These are phyloP conservation scores for Ampelocalamus luodianensis DNA, from an alignment of 176 grass and related monocot genomes.

Conservation along the genomic window DNA sequence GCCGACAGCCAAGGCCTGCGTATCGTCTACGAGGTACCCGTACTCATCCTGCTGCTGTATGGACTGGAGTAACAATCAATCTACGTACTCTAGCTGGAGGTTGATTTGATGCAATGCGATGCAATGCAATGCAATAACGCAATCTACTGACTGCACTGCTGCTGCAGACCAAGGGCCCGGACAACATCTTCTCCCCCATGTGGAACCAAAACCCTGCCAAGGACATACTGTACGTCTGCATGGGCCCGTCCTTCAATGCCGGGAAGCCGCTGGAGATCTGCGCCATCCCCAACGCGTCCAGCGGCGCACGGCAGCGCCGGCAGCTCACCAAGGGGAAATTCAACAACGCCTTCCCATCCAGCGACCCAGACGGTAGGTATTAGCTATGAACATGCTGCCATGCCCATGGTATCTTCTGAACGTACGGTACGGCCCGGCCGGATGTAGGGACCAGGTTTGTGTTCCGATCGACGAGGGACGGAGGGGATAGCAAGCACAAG, in stretches of 20 bases:
- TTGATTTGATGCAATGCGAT: too few species aligned
- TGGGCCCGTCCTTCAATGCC: constrained; percentile 35
- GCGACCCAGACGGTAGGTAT: neutral
- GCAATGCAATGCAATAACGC: too few species aligned
- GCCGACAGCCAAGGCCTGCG: constrained; percentile 42
- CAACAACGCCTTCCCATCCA: constrained; percentile 49
- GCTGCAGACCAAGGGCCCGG: neutral
- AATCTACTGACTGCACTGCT: too few species aligned
- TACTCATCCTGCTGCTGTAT: too few species aligned
- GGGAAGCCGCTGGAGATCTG: constrained; percentile 21
- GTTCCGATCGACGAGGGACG: constrained; percentile 44
- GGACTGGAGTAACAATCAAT: too few species aligned
- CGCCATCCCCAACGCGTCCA: constrained; percentile 40
- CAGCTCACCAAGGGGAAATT: constrained; percentile 1
- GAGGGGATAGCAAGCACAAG: constrained; percentile 6
- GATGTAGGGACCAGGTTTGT: constrained; percentile 12
- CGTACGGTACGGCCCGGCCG: too few species aligned
- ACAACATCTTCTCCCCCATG: constrained; percentile 33
- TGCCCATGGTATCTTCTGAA: too few species aligned
- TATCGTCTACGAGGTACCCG: neutral
- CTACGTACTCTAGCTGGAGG: too few species aligned
- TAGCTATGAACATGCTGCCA: too few species aligned
- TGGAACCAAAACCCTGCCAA: constrained; percentile 53
- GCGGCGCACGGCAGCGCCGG: neutral
- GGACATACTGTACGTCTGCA: constrained; percentile 50